Percentiles rank a stretch among this genome's conserved stretches.
These are phyloP conservation scores for Penicillium palitans DNA, from an alignment of 2,329 filamentous ascomycete genomes.

Conservation along the genomic window DNA sequence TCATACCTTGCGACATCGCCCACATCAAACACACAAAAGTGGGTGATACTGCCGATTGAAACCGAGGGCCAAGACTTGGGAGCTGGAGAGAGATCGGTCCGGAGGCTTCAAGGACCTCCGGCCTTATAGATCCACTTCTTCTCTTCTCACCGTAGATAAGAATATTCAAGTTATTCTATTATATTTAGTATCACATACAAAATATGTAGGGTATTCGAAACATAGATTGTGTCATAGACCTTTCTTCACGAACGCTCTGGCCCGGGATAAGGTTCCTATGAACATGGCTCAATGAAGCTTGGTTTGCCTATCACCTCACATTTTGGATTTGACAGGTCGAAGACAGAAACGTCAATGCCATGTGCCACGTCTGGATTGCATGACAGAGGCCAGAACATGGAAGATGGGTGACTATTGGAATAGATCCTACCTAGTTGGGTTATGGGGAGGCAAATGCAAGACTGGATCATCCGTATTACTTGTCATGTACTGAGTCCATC, in stretches of 20 bases:
- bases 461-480: neutral
- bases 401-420: neutral
- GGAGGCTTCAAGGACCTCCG: slow-evolving; percentile 2
- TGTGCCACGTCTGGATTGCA: neutral
- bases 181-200: neutral
- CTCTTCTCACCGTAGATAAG: neutral
- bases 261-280: neutral
- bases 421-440: neutral
- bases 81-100: neutral
- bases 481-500: neutral
- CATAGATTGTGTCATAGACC: neutral
- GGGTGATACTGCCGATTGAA: neutral
- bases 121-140: slow-evolving; percentile 1
- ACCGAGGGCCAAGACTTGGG: slow-evolving; percentile 1
- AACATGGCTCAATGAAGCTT: slow-evolving; percentile 6
- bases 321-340: neutral
- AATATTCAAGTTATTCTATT: neutral
- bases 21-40: neutral
- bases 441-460: neutral
- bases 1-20: neutral
- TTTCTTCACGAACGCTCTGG: neutral
- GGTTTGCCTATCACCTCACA: slow-evolving; percentile 1
- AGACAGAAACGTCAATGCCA: neutral
- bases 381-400: neutral
- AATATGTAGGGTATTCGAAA: neutral